phyloP scores from a whole-genome alignment of 352 stramenopile genomes.

The Peronospora belbahrii region DNA sequence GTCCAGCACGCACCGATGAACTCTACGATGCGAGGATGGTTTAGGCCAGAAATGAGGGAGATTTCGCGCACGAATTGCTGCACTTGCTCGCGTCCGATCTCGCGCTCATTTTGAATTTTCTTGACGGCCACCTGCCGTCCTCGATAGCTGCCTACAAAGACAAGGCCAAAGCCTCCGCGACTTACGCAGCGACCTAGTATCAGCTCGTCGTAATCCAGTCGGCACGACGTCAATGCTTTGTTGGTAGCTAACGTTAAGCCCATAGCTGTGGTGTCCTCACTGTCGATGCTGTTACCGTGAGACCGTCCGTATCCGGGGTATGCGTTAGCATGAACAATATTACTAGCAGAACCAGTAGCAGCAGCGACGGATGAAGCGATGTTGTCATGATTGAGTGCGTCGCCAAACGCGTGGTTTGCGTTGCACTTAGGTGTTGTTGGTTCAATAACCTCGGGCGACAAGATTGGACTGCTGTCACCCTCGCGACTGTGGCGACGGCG shows the following conservation, averaged over 20 bases:
- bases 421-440: slow-evolving; percentile 21
- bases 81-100: slow-evolving; percentile 31
- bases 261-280: slow-evolving; percentile 20
- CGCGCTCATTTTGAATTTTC: slow-evolving; percentile 34
- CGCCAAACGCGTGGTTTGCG: slow-evolving; percentile 12
- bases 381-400: slow-evolving; percentile 12
- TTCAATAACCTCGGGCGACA: slow-evolving; percentile 17
- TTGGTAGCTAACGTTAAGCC: slow-evolving; percentile 25
- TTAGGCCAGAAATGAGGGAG: slow-evolving; percentile 38
- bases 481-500: slow-evolving; percentile 18
- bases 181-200: slow-evolving; percentile 31
- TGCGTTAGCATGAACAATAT: not conserved
- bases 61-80: slow-evolving; percentile 58
- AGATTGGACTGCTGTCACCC: slow-evolving; percentile 15
- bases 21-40: slow-evolving; percentile 53
- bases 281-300: slow-evolving; percentile 22
- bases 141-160: slow-evolving; percentile 34
- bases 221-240: slow-evolving; percentile 23
- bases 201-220: slow-evolving; percentile 31
- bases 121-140: slow-evolving; percentile 37
- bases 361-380: not conserved
- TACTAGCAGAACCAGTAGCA: not conserved
- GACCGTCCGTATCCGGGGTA: slow-evolving; percentile 14
- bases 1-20: slow-evolving; percentile 59
- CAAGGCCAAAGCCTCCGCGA: slow-evolving; percentile 35